Base-by-base conservation (phyloP, 2,329 filamentous ascomycete species). In the Macroventuria anomochaeta region DNA sequence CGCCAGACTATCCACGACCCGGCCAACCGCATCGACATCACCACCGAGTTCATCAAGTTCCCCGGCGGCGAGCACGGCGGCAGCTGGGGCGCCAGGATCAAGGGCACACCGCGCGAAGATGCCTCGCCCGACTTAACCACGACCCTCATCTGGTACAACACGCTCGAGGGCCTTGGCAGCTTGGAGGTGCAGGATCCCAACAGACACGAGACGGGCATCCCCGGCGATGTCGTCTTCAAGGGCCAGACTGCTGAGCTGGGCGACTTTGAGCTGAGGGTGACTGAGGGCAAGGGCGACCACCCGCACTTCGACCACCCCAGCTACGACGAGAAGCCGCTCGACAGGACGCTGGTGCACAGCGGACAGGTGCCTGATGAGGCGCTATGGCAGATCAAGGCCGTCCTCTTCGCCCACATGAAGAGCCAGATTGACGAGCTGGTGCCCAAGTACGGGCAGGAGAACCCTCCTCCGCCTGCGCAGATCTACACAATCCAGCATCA, bases 11-110 rank as follows among this genome's bases (percentile, higher is more conserved):
- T 99, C 55, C 91, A 96, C 70, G 95, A 99, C 74, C 87, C 88
- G 47, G 88, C 85, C 41, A 99, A 99, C 76, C 85, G 84, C 52
- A 83, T 99, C 62, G 93, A 97, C 76, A 84, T 99, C 58, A 96
- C 90, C 7, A 97, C 93, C 36, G 90, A 91, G 44, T 97, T 97
- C 76, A 86, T 97, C 69, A 99, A 97, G 77, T 83, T 96, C 29
- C 90, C 93, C 2, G 92, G 93, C 18, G 93, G 92, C 46, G 80
- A 81, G 17, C 83, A 96, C 73, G 93, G 92, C 53, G 95, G 95
- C 51, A 96, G 87, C 76, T 99, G 95, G 95, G 95, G 88, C 48
- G 91, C 89, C 31, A 83, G 95, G 53, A 88, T 99, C 68, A 93
- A 89, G 76, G 95, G 95, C 18, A 84, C 84, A 36, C 88, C 90